Evolutionary conservation across 495 filamentous ascomycete genomes (phyloP), one percentile per base, ranked within the genome.

Genomic region (Penicillium odoratum): DNA sequence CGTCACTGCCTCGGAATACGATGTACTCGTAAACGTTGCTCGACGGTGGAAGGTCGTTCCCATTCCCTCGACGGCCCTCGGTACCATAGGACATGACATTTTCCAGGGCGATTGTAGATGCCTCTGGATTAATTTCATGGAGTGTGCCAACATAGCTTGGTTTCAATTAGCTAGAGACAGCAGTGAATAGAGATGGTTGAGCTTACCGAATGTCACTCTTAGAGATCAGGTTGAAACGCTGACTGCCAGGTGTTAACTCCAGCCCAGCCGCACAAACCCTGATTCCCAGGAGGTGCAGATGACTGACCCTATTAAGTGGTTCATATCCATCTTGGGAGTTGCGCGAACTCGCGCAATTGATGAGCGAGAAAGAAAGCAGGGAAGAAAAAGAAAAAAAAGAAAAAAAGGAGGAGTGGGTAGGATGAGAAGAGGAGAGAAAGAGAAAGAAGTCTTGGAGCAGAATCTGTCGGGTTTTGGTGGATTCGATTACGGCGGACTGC

Each of bases 1-100:
- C 94, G 81, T 99, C 94, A 71, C 92, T 97, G 52, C 95, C 94
- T 47, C 93, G 90, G 72, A 99, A 99, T 58, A 99, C 93, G 66
- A 99, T 97, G 79, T 99, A 98, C 69, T 98, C 95, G 77, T 97
- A 99, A 64, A 97, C 78, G 62, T 87, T 88, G 52, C 90, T 84
- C 0, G 91, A 93, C 7, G 89, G 81, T 25, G 88, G 75, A 42
- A 97, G 86, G 74, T 96, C 92, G 7, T 83, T 81, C 7, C 88
- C 89, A 54, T 85, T 86, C 63, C 78, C 82, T 67, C 85, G 87
- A 51, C 94, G 89, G 42, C 92, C 91, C 79, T 99, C 94, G 13
- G 93, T 97, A 57, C 94, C 94, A 69, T 84, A 94, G 1, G 93
- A 97, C 45, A 85, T 83, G 67, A 99, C 94, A 78, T 94, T 89